phyloP scores from a whole-genome alignment of 345 rosid species.

The Acer saccharum region DNA sequence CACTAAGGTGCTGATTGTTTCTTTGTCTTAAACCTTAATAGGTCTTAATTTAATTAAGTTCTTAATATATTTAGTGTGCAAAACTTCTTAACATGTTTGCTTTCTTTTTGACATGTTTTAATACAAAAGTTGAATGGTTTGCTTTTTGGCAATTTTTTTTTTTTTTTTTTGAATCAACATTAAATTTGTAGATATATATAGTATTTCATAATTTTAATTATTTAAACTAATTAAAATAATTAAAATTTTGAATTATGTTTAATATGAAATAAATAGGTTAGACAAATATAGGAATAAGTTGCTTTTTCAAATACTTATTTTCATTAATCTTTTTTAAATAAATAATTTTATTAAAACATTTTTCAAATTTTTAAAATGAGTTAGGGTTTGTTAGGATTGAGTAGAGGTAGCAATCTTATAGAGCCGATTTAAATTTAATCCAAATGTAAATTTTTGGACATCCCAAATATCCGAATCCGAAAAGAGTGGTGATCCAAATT shows the following conservation, averaged over 20 bases:
- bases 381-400: background rate
- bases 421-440: too few relatives aligned
- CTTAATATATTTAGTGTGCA: background rate
- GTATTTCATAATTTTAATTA: too few relatives aligned
- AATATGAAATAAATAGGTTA: background rate
- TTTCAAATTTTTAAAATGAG: background rate
- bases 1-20: background rate
- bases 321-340: background rate
- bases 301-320: background rate
- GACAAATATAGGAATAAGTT: background rate
- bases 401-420: too few relatives aligned
- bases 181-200: background rate
- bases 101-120: background rate
- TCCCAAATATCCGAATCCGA: too few relatives aligned
- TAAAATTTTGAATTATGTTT: too few relatives aligned
- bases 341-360: background rate
- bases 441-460: too few relatives aligned
- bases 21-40: background rate
- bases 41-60: background rate
- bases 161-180: too few relatives aligned
- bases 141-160: too few relatives aligned
- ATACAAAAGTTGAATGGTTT: background rate
- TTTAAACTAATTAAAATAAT: too few relatives aligned
- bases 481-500: too few relatives aligned
- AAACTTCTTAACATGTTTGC: background rate